Percentiles rank a stretch among this genome's conserved stretches.
These are phyloP conservation scores for Trifolium dubium DNA, from an alignment of 306 rosid species.

Conservation along the genomic window DNA sequence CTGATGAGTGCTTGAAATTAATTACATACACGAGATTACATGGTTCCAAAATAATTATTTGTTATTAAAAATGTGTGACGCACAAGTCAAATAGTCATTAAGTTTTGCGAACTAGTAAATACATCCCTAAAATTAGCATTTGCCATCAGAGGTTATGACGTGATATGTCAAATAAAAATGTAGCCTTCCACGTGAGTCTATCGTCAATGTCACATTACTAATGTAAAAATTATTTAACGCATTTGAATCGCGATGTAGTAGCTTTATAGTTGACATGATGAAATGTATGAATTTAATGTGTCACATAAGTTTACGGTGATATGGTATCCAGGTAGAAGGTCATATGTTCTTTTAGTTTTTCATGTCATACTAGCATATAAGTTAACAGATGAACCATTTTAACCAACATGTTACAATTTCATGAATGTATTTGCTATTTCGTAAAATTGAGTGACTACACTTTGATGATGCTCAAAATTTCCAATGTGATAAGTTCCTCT, in stretches of 20 bases:
- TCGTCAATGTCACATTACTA: too few species aligned
- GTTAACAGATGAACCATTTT: not conserved
- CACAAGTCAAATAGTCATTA: too few species aligned
- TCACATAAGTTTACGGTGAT: not conserved
- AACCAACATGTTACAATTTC: not conserved
- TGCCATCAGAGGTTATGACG: too few species aligned
- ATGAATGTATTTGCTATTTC: not conserved
- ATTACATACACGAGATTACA: conserved; percentile 22
- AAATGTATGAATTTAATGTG: not conserved
- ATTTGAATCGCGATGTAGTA: too few species aligned
- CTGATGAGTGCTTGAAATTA: not conserved
- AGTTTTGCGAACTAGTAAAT: too few species aligned
- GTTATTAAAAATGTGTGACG: not conserved
- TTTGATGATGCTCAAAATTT: not conserved
- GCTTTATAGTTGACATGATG: not conserved
- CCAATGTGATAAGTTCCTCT: not conserved
- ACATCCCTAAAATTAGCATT: too few species aligned
- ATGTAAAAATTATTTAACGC: too few species aligned
- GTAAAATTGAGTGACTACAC: not conserved
- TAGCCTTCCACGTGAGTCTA: too few species aligned
- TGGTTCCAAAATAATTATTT: conserved; percentile 8
- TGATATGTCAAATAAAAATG: too few species aligned
- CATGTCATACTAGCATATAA: not conserved
- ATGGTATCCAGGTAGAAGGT: not conserved
- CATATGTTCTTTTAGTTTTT: not conserved